Conservation (phyloP, 1,139 yeast species). For the Pichia sp. region DNA sequence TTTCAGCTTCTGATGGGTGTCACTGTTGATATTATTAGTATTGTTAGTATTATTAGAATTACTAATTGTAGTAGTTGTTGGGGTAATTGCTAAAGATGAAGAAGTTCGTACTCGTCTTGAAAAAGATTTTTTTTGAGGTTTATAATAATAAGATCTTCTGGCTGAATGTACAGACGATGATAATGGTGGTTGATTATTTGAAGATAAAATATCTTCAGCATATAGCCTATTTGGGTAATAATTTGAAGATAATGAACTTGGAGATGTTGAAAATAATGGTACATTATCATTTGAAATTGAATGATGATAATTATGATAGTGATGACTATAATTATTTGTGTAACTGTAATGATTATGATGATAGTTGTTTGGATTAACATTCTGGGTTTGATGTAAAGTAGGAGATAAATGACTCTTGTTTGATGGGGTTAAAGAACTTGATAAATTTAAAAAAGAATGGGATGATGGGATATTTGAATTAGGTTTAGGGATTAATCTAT, state of each 20-base stretch:
- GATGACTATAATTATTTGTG: slow-evolving; percentile 1
- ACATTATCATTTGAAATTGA: slow-evolving; percentile 8
- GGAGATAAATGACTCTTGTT: slow-evolving; percentile 21
- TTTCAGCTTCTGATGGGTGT: background rate
- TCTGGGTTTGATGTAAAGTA: slow-evolving; percentile 13
- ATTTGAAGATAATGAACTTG: slow-evolving; percentile 5
- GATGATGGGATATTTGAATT: slow-evolving; percentile 6
- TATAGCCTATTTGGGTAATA: slow-evolving; percentile 19
- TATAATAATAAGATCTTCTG: slow-evolving; percentile 24
- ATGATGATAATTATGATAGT: slow-evolving; percentile 6
- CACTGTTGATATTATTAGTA: background rate
- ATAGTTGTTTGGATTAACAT: slow-evolving; percentile 17
- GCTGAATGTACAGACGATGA: slow-evolving; percentile 16
- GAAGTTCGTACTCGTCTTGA: slow-evolving; percentile 18
- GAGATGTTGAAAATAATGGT: slow-evolving; percentile 9
- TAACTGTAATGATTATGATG: slow-evolving; percentile 10
- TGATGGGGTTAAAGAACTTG: slow-evolving; percentile 4
- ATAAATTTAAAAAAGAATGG: slow-evolving; percentile 5
- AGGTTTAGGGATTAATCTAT: background rate
- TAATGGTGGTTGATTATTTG: slow-evolving; percentile 6
- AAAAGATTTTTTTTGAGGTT: slow-evolving; percentile 14
- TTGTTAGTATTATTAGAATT: too few species aligned
- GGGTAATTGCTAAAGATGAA: slow-evolving; percentile 4
- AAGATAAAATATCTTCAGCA: slow-evolving; percentile 15
- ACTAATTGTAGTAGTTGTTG: background rate